phyloP scores from a whole-genome alignment of 2,329 filamentous ascomycete genomes.

The Dichotomopilus funicola region DNA sequence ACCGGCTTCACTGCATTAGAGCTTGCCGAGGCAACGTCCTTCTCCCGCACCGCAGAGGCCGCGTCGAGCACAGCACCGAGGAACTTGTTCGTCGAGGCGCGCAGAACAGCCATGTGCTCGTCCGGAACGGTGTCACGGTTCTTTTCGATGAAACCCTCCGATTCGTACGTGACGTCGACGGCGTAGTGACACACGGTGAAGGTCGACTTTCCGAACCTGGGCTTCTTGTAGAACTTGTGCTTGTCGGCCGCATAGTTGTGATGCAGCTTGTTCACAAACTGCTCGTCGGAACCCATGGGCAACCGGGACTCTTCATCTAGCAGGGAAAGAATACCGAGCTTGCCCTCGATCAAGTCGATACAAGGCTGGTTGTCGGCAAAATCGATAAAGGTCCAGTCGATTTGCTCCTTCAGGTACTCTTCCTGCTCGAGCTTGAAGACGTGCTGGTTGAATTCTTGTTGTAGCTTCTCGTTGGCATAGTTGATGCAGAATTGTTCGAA shows the following conservation, averaged over 20 bases:
- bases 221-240: conserved; percentile 97
- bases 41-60: conserved; percentile 80
- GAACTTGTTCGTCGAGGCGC: conserved; percentile 77
- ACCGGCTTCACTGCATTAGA: conserved; percentile 72
- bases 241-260: conserved; percentile 87
- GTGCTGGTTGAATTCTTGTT: conserved; percentile 98
- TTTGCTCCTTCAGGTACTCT: conserved; percentile 91
- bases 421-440: conserved; percentile 99
- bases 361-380: conserved; percentile 99
- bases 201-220: conserved; percentile 90
- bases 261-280: conserved; percentile 93
- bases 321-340: conserved; percentile 84
- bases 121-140: conserved; percentile 98
- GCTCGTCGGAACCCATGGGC: conserved; percentile 95
- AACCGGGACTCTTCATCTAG: conserved; percentile 94
- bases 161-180: conserved; percentile 96
- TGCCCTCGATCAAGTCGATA: conserved; percentile 96
- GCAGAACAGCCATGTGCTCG: conserved; percentile 92
- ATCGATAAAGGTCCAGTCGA: conserved; percentile 99
- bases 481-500: conserved; percentile 99
- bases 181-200: conserved; percentile 99
- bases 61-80: conserved; percentile 77
- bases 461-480: conserved; percentile 97
- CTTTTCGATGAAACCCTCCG: conserved; percentile 98
- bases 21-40: conserved; percentile 62